These are phyloP conservation scores for Chaetoceros tenuissimus DNA, from an alignment of 108 stramenopile species.

Conservation along the genomic window DNA sequence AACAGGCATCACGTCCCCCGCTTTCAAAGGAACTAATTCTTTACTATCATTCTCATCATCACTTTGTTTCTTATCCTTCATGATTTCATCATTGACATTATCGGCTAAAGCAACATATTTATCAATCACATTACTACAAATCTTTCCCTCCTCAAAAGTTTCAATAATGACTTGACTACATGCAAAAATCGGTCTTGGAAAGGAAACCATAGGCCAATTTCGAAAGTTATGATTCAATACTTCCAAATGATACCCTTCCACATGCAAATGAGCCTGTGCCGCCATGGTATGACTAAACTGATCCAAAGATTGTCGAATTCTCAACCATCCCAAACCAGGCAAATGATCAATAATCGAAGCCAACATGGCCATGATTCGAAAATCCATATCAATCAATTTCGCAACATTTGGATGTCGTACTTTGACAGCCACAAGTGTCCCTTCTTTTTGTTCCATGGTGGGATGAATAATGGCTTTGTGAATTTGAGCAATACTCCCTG, in stretches of 20 bases:
- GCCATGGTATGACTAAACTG: slow-evolving; percentile 84
- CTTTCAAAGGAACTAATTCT: slow-evolving; percentile 4
- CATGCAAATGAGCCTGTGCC: slow-evolving; percentile 60
- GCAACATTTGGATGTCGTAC: slow-evolving; percentile 76
- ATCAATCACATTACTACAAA: slow-evolving; percentile 27
- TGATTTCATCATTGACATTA: slow-evolving; percentile 2
- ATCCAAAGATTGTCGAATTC: slow-evolving; percentile 43
- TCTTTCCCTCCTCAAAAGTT: slow-evolving; percentile 41
- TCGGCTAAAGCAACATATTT: slow-evolving; percentile 16
- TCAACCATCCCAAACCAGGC: slow-evolving; percentile 43
- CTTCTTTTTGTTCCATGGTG: slow-evolving; percentile 5
- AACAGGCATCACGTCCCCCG: slow-evolving; percentile 27
- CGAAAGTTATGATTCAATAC: slow-evolving; percentile 63
- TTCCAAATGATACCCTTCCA: slow-evolving; percentile 69
- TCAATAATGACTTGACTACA: slow-evolving; percentile 45
- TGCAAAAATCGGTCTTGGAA: slow-evolving; percentile 49
- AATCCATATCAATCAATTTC: slow-evolving; percentile 65
- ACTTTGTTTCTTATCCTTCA: no score
- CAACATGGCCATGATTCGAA: slow-evolving; percentile 52
- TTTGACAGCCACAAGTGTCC: slow-evolving; percentile 48
- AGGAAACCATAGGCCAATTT: slow-evolving; percentile 39
- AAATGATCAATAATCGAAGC: slow-evolving; percentile 38
- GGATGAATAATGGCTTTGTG: slow-evolving; percentile 35
- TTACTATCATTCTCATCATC: background rate
- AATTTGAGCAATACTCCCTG: slow-evolving; percentile 81